These are phyloP conservation scores for Vaccinium myrtillus DNA, from an alignment of 148 eudicot genomes.

Conservation along the genomic window DNA sequence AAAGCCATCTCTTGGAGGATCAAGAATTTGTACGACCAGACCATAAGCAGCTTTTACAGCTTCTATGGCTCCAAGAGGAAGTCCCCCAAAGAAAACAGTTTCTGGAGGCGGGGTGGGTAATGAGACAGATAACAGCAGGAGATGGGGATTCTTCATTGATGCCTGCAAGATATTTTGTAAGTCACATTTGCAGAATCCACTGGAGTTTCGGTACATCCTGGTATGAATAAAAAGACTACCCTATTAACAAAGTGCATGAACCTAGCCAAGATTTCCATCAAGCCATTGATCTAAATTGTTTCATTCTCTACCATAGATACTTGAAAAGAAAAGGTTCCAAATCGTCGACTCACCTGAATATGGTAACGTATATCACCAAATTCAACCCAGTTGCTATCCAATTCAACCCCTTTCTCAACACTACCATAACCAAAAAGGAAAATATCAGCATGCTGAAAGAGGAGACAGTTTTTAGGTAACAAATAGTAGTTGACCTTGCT, in stretches of 20 bases:
- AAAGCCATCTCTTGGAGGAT: constrained; percentile 95
- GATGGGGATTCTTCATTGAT: constrained; percentile 77
- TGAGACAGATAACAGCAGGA: constrained; percentile 72
- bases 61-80: constrained; percentile 93
- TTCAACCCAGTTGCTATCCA: constrained; percentile 91
- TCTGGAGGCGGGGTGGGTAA: constrained; percentile 93
- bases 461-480: neutral
- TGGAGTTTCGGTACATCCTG: neutral
- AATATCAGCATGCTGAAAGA: constrained; percentile 12
- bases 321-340: neutral
- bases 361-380: constrained; percentile 93
- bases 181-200: constrained; percentile 12
- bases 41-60: constrained; percentile 90
- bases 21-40: constrained; percentile 69
- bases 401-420: constrained; percentile 86
- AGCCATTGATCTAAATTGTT: neutral
- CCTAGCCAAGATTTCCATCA: neutral
- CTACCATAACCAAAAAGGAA: constrained; percentile 37
- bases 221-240: neutral
- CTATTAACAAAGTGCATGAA: neutral
- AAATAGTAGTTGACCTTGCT: neutral
- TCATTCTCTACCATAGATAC: neutral
- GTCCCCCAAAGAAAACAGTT: constrained; percentile 70
- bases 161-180: constrained; percentile 45
- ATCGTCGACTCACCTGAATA: constrained; percentile 56